Percentiles rank a stretch among this genome's conserved stretches.
Conservation (phyloP, 1,139 yeast genomes). For the Hemisphaericaspora lyxosophila region DNA sequence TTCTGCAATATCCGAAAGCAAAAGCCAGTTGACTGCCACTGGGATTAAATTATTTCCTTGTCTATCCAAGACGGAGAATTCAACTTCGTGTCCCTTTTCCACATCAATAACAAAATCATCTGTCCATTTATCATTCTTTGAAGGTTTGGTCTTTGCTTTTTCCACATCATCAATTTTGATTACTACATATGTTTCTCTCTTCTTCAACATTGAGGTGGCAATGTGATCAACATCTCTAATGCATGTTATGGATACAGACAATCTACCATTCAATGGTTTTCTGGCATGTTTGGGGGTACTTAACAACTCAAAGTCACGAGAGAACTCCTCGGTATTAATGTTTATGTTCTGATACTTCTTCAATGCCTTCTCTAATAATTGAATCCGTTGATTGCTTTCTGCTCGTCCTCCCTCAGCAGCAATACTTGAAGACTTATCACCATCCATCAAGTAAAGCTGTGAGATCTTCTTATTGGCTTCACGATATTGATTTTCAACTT, state of each 20-base stretch:
- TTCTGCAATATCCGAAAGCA: slow-evolving; percentile 87
- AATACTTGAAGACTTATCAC: slow-evolving; percentile 79
- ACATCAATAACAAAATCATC: slow-evolving; percentile 80
- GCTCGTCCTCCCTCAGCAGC: slow-evolving; percentile 87
- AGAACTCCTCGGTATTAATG: slow-evolving; percentile 64
- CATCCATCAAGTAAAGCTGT: slow-evolving; percentile 83
- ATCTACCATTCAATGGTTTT: slow-evolving; percentile 78
- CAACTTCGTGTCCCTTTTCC: slow-evolving; percentile 90
- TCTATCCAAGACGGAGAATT: slow-evolving; percentile 82
- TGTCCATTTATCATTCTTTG: slow-evolving; percentile 79
- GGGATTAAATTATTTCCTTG: slow-evolving; percentile 68
- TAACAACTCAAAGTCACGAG: slow-evolving; percentile 62
- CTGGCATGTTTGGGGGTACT: slow-evolving; percentile 71
- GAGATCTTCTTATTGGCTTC: slow-evolving; percentile 90
- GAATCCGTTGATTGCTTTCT: slow-evolving; percentile 85
- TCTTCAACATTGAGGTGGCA: slow-evolving; percentile 74
- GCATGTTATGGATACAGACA: slow-evolving; percentile 68
- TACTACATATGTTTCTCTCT: slow-evolving; percentile 73
- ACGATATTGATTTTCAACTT: slow-evolving; percentile 89
- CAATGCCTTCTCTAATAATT: slow-evolving; percentile 75
- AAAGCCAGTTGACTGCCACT: slow-evolving; percentile 91
- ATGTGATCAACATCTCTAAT: slow-evolving; percentile 91
- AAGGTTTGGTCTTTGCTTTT: slow-evolving; percentile 69
- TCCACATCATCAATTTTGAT: slow-evolving; percentile 87
- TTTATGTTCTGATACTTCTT: slow-evolving; percentile 89